Evolutionary conservation across 768 basidiomycete species (phyloP).

Genomic region (Tephrocybe sp.): DNA sequence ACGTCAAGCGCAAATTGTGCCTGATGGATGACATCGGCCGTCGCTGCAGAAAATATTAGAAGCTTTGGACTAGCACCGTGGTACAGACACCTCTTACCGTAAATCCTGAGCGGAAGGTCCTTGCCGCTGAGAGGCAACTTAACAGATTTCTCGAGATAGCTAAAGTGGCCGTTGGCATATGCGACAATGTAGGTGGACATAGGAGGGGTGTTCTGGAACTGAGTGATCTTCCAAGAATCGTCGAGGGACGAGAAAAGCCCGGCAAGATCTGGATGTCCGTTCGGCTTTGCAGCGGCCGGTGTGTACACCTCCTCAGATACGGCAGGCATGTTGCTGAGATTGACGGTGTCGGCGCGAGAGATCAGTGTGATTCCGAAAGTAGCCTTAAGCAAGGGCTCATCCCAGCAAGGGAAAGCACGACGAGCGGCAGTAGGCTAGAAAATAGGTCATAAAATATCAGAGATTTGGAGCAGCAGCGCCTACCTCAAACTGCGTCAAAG

Average conservation of each 20-base stretch:
- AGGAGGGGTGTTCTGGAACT: slow-evolving; percentile 77
- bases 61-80: neutral
- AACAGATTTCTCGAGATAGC: slow-evolving; percentile 71
- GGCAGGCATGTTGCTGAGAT: slow-evolving; percentile 85
- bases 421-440: slow-evolving; percentile 80
- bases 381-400: slow-evolving; percentile 89
- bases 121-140: slow-evolving; percentile 78
- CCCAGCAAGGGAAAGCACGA: slow-evolving; percentile 86
- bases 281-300: slow-evolving; percentile 23
- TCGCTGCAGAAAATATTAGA: slow-evolving; percentile 44
- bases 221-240: slow-evolving; percentile 74
- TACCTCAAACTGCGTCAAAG: slow-evolving; percentile 90
- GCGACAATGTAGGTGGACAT: slow-evolving; percentile 92
- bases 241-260: slow-evolving; percentile 42
- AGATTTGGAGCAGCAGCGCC: slow-evolving; percentile 1
- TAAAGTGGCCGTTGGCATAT: slow-evolving; percentile 79
- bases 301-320: slow-evolving; percentile 53
- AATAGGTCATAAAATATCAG: slow-evolving; percentile 2
- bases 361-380: slow-evolving; percentile 77
- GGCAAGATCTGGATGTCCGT: slow-evolving; percentile 29
- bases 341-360: slow-evolving; percentile 72
- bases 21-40: slow-evolving; percentile 78
- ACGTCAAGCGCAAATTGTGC: slow-evolving; percentile 87
- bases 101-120: slow-evolving; percentile 79
- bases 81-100: slow-evolving; percentile 51